phyloP scores from a whole-genome alignment of 192 early-diverging fungal species.

The Entomortierella beljakovae region DNA sequence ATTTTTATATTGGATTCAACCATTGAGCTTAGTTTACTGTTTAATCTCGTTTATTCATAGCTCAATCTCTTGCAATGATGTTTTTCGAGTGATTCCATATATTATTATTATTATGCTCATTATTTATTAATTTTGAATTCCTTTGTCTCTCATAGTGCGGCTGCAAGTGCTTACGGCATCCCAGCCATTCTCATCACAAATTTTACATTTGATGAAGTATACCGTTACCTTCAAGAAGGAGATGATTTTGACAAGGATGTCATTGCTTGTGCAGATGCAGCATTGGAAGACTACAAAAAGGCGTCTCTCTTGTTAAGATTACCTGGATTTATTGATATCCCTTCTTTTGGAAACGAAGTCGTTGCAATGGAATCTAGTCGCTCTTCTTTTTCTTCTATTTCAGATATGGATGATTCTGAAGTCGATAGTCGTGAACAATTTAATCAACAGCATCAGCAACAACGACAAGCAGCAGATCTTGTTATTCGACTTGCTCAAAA shows the following conservation, averaged over 20 bases:
- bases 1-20: too few relatives aligned
- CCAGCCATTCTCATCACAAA: constrained; percentile 68
- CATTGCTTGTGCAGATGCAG: constrained; percentile 48
- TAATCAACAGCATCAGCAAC: neutral
- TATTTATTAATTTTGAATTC: neutral
- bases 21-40: too few relatives aligned
- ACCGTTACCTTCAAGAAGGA: constrained; percentile 62
- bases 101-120: neutral
- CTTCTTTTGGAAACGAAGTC: constrained; percentile 62
- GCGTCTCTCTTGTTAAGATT: constrained; percentile 63
- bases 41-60: too few relatives aligned
- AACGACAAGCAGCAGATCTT: neutral
- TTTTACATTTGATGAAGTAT: constrained; percentile 74
- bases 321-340: constrained; percentile 69
- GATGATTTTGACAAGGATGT: constrained; percentile 60
- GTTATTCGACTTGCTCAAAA: constrained; percentile 1
- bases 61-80: too few relatives aligned
- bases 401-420: constrained; percentile 33
- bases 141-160: constrained; percentile 50
- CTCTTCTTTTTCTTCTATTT: constrained; percentile 11
- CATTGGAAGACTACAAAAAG: constrained; percentile 62
- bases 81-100: too few relatives aligned
- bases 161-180: constrained; percentile 60
- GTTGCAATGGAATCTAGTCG: constrained; percentile 11
- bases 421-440: constrained; percentile 8